Percentiles rank a stretch among this genome's conserved stretches.
Conservation (phyloP, 495 filamentous ascomycete species). For the Penicillium odoratum region DNA sequence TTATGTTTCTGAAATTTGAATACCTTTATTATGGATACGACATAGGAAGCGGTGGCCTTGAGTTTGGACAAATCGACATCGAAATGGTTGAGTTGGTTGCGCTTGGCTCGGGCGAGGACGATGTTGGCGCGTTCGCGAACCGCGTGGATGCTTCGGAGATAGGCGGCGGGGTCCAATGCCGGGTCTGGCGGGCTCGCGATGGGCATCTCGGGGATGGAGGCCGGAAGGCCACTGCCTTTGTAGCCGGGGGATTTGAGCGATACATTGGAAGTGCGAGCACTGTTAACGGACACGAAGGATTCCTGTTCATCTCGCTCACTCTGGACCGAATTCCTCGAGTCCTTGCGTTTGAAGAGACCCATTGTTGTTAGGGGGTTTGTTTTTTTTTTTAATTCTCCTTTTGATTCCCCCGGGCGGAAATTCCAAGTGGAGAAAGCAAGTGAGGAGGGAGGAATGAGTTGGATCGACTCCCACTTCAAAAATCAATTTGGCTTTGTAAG, state of each 20-base stretch:
- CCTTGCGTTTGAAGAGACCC: slow-evolving; percentile 67
- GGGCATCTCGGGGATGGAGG: slow-evolving; percentile 61
- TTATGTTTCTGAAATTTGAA: background rate
- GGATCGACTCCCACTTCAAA: background rate
- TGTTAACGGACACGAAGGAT: slow-evolving; percentile 49
- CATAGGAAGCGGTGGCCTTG: slow-evolving; percentile 82
- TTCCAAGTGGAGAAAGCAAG: slow-evolving; percentile 5
- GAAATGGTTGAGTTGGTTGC: slow-evolving; percentile 83
- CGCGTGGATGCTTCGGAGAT: slow-evolving; percentile 85
- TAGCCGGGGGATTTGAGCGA: slow-evolving; percentile 56
- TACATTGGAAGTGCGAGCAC: slow-evolving; percentile 53
- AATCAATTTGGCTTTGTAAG: background rate
- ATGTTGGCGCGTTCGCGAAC: slow-evolving; percentile 77
- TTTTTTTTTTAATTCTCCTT: background rate
- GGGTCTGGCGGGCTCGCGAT: slow-evolving; percentile 88
- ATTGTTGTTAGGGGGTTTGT: slow-evolving; percentile 2
- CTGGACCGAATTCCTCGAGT: slow-evolving; percentile 52
- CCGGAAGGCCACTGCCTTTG: slow-evolving; percentile 44
- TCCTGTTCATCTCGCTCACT: slow-evolving; percentile 49
- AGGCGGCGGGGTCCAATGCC: slow-evolving; percentile 84
- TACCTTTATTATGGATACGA: slow-evolving; percentile 97
- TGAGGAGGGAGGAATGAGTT: background rate
- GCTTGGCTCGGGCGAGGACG: slow-evolving; percentile 73
- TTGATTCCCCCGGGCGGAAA: background rate
- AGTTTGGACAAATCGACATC: slow-evolving; percentile 90